Base-by-base conservation (phyloP, 2,329 filamentous ascomycete genomes). In the Alternaria tenuissima region DNA sequence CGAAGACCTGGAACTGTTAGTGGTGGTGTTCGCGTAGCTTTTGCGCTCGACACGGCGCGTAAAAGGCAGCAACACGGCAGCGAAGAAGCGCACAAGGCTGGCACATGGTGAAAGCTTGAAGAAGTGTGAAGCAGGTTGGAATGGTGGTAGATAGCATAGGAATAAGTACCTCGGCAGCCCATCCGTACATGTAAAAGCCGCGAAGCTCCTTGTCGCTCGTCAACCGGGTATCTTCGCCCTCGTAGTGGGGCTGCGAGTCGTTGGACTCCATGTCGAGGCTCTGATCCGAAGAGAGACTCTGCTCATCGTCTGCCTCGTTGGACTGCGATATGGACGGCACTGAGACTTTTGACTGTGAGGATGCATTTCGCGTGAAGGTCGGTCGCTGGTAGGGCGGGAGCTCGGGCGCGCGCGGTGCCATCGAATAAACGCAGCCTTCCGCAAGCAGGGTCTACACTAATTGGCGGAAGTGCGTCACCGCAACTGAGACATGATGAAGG, bases 121-220 rank as follows among this genome's bases (percentile, higher is more conserved):
- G 14, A 26, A 7, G 16, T 24, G 5, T 24, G 20, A 36, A 36
- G 46, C 46, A 49, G 4, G 24, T 16, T 28, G 38, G 43, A 4
- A 52, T 4, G 48, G 20, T 24, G n/a, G 26, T 18, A 24, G 6
- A 12, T 39, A 24, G 36, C n/a, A 38, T 24, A 24, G 16, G 14
- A 38, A 34, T 22, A 49, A 38, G 52, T 73, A 79, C 78, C 81
- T 99, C 95, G 20, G 94, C 93, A 24, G 95, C 95, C 85, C 96
- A 98, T 42, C 91, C 91, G 82, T 98, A 98, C 77, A 91, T 90
- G 80, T 98, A 99, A 92, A 96, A 99, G 70, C 94, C 95, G 39
- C 89, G 84, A 61, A 98, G 86, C 85, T 99, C 95, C 79, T 91
- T 94, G 69, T 82, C 82, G 78, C 92, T 97, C 9, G 95, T 98